Conservation (phyloP, 306 rosid genomes). For the Vigna mungo region DNA sequence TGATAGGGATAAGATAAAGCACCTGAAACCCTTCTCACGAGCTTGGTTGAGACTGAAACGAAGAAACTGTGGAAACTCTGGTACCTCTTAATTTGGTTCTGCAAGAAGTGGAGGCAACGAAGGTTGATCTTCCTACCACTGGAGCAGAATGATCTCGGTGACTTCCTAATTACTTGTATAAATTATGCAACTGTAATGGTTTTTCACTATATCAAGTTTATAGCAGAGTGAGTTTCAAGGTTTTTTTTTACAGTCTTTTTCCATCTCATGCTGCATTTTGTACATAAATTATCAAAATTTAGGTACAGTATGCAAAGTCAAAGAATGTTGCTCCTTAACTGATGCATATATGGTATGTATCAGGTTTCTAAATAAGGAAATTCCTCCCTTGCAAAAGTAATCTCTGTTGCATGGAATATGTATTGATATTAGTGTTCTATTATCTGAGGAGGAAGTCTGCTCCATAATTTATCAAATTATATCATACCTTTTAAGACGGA, state of each 20-base stretch:
- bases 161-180: neutral
- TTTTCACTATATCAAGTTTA: too few species aligned
- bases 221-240: too few species aligned
- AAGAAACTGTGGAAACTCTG: conserved; percentile 52
- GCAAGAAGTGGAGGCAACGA: conserved; percentile 52
- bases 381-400: neutral
- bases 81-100: conserved; percentile 50
- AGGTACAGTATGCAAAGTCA: too few species aligned
- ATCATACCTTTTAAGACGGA: too few species aligned
- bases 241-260: neutral
- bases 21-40: conserved; percentile 66
- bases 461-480: neutral
- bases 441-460: neutral
- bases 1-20: conserved; percentile 14
- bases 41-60: conserved; percentile 59
- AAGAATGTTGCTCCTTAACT: too few species aligned
- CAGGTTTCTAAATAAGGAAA: neutral
- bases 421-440: neutral
- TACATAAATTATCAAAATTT: too few species aligned
- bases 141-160: conserved; percentile 74
- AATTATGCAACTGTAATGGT: too few species aligned
- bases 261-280: too few species aligned
- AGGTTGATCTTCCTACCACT: conserved; percentile 50
- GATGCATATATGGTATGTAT: too few species aligned
- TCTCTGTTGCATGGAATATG: neutral